phyloP scores from a whole-genome alignment of 1,284 basidiomycete genomes.

The Bjerkandera adusta region DNA sequence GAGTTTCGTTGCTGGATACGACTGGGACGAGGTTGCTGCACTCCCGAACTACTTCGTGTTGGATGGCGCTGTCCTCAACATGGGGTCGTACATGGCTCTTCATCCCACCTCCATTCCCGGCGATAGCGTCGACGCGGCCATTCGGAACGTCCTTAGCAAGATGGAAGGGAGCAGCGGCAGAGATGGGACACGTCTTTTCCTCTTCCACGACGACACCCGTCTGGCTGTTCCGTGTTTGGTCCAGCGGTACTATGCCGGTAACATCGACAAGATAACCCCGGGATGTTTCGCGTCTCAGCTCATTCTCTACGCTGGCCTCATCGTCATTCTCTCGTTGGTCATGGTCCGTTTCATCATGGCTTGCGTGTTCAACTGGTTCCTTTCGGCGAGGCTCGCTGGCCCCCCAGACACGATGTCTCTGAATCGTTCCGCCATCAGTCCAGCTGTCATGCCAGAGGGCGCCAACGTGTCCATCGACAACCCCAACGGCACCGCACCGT shows the following conservation, averaged over 20 bases:
- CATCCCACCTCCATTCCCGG: constrained; percentile 67
- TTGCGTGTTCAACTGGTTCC: constrained; percentile 94
- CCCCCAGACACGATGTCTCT: constrained; percentile 69
- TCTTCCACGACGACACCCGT: constrained; percentile 64
- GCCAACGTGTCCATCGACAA: constrained; percentile 91
- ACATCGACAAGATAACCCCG: constrained; percentile 95
- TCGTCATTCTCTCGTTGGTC: constrained; percentile 90
- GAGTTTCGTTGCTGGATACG: constrained; percentile 73
- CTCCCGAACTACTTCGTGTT: constrained; percentile 80
- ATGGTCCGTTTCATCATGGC: constrained; percentile 95
- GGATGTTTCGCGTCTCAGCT: constrained; percentile 93
- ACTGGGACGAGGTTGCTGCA: constrained; percentile 79
- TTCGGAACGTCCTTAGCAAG: constrained; percentile 70
- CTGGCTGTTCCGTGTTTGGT: constrained; percentile 77
- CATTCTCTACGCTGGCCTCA: constrained; percentile 89
- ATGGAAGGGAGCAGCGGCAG: constrained; percentile 62
- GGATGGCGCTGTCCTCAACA: constrained; percentile 93
- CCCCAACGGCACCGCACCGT: constrained; percentile 88
- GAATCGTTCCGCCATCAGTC: constrained; percentile 79
- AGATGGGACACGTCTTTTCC: constrained; percentile 88
- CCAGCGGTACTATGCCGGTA: constrained; percentile 87
- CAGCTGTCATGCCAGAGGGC: constrained; percentile 94
- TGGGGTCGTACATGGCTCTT: constrained; percentile 81
- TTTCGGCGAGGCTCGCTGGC: constrained; percentile 77
- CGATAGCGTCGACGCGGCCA: constrained; percentile 82